Percentiles rank a stretch among this genome's conserved stretches.
These are phyloP conservation scores for Rhodamnia argentea DNA, from an alignment of 345 rosid species.

Conservation along the genomic window DNA sequence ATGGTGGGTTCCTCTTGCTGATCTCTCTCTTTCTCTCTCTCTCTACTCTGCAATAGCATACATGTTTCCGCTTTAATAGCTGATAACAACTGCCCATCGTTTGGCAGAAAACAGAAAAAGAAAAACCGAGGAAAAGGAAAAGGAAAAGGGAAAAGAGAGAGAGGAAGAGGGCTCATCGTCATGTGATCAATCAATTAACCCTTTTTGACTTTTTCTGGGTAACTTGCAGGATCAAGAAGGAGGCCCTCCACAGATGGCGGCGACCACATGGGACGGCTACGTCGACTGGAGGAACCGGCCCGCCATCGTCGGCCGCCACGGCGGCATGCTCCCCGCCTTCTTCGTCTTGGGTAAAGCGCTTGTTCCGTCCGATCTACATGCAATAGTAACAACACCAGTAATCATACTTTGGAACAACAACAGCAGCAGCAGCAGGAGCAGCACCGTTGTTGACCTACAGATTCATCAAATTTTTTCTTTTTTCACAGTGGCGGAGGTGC, in stretches of 20 bases:
- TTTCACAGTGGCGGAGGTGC: constrained; percentile 54
- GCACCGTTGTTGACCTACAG: not conserved
- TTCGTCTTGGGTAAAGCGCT: constrained; percentile 52
- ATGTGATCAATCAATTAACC: not conserved
- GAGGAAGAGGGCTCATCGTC: not conserved
- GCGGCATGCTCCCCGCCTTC: constrained; percentile 59
- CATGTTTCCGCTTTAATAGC: not conserved
- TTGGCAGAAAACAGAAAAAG: not conserved
- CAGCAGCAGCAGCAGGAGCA: too few species aligned
- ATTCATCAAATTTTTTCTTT: not conserved
- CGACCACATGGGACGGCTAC: constrained; percentile 63
- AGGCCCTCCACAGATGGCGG: not conserved
- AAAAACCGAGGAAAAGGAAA: not conserved
- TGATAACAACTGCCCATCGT: not conserved
- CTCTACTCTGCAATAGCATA: not conserved
- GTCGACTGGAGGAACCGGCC: constrained; percentile 68
- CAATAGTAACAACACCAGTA: not conserved
- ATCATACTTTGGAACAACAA: too few species aligned
- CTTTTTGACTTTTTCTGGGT: not conserved
- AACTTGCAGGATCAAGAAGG: not conserved
- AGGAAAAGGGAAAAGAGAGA: not conserved
- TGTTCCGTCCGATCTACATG: not conserved
- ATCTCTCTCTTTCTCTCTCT: not conserved
- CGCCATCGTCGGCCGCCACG: constrained; percentile 40
- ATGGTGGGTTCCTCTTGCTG: constrained; percentile 49